A percentile compares a stretch with the other conserved stretches of the same genome.
phyloP scores from a whole-genome alignment of 2,329 filamentous ascomycete genomes.

The Aureobasidium lini region DNA sequence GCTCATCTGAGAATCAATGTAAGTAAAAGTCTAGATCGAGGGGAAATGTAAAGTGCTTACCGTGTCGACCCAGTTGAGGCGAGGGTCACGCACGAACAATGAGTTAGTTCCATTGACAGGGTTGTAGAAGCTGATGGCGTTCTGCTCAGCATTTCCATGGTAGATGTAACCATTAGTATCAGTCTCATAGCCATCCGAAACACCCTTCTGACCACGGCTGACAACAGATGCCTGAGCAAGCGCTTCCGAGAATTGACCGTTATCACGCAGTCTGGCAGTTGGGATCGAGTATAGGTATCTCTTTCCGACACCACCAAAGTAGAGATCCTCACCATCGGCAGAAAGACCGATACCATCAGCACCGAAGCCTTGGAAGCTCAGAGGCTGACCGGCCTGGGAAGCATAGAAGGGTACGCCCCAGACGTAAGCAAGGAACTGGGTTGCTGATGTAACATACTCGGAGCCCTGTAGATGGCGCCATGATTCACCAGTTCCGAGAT shows the following conservation, averaged over 20 bases:
- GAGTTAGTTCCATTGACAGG: slow-evolving; percentile 37
- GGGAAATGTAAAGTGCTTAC: not conserved
- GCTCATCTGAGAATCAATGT: slow-evolving; percentile 14
- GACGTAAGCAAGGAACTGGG: slow-evolving; percentile 41
- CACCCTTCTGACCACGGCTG: slow-evolving; percentile 41
- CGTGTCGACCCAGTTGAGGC: slow-evolving; percentile 46
- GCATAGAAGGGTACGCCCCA: slow-evolving; percentile 44
- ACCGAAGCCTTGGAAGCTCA: slow-evolving; percentile 37
- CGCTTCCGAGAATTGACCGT: slow-evolving; percentile 34
- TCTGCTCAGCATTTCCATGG: slow-evolving; percentile 43
- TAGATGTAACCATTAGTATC: slow-evolving; percentile 45
- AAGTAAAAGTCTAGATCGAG: not conserved
- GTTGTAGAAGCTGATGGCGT: slow-evolving; percentile 41
- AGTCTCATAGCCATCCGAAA: slow-evolving; percentile 47
- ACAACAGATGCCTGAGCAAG: slow-evolving; percentile 36
- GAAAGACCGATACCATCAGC: slow-evolving; percentile 46
- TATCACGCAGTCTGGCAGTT: slow-evolving; percentile 37
- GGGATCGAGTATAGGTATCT: slow-evolving; percentile 40
- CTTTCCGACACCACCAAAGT: slow-evolving; percentile 38
- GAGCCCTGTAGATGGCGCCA: slow-evolving; percentile 44
- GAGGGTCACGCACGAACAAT: slow-evolving; percentile 39
- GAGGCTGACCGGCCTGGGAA: slow-evolving; percentile 29
- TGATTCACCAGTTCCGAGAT: slow-evolving; percentile 41
- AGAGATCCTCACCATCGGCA: slow-evolving; percentile 41
- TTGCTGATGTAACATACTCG: slow-evolving; percentile 33